Evolutionary conservation across 495 filamentous ascomycete genomes (phyloP), one percentile per base, ranked within the genome.

Genomic region (Delitschia confertaspora): DNA sequence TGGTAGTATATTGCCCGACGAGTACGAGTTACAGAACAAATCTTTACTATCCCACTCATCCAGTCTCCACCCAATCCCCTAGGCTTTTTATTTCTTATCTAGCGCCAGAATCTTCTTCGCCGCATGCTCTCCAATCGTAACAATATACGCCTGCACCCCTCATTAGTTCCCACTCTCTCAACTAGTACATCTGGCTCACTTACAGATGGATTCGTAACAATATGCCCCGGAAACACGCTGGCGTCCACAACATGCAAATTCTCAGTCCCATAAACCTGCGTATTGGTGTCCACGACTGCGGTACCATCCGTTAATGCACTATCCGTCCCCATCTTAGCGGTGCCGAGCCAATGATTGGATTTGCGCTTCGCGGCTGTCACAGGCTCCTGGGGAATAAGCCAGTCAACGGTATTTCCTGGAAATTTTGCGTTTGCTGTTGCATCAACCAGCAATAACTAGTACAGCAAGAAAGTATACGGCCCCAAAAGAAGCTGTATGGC

Each of bases 281-380:
- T 33, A 26, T 42, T 18, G 24, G 38, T 42, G 19, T 42, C 38
- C 6, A 85, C 80, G 18, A 85, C 81, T 10, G 75, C 67, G 9
- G 73, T 73, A 33, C 80, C 80, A 19, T 66, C 66, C 41, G 66
- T 62, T 14, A 75, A 72, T n/a, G 80, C 81, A 52, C 80, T 75
- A 56, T 84, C 77, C 14, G 60, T 58, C 30, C 81, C 81, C 48
- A 86, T 66, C 66, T 79, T 83, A 40, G 64, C 63, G 25, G 68
- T 69, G 22, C 70, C 71, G 47, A 79, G 69, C 78, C 80, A 85
- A 68, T 85, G 82, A 61, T 80, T 84, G 45, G 79, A 67, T 14
- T 74, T 63, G 11, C 74, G 73, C 9, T 47, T 35, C 8, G 44
- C 39, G 3, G 56, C 40, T 39, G 70, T 69, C 19, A 72, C 24